phyloP scores from a whole-genome alignment of 78 protist species.

The Isochrysis galbana region DNA sequence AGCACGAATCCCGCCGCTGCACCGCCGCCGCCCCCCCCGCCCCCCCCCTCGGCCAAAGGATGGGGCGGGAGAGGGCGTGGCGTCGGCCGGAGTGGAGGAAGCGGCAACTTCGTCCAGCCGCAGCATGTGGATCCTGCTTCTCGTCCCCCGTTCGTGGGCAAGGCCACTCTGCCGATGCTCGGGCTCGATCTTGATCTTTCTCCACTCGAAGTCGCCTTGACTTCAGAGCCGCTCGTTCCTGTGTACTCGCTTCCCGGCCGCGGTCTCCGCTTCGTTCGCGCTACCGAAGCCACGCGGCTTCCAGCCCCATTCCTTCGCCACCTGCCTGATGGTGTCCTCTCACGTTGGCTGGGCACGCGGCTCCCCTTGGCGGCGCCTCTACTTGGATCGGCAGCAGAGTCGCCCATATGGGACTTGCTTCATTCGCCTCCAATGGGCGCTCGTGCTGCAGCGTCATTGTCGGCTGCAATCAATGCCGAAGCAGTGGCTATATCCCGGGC shows the following conservation, averaged over 20 bases:
- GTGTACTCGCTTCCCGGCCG: not conserved
- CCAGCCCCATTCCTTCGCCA: not conserved
- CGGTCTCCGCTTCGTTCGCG: not conserved
- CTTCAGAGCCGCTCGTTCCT: not conserved
- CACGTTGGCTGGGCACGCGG: not conserved
- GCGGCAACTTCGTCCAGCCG: not conserved
- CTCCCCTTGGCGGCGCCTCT: not conserved
- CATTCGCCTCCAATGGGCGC: too few relatives aligned
- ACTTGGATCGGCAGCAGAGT: too few relatives aligned
- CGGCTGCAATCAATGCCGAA: too few relatives aligned
- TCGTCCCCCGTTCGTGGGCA: not conserved
- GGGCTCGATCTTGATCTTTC: not conserved
- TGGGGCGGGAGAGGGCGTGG: not conserved
- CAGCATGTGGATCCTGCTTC: not conserved
- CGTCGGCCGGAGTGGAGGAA: not conserved
- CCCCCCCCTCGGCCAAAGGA: not conserved
- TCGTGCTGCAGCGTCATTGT: too few relatives aligned
- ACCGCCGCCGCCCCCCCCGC: too few relatives aligned
- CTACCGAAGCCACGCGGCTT: not conserved
- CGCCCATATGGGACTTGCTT: too few relatives aligned
- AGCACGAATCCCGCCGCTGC: too few relatives aligned
- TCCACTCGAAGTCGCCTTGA: not conserved
- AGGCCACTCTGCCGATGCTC: not conserved
- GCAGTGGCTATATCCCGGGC: too few relatives aligned
- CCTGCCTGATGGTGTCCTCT: not conserved